A percentile compares a stretch with the other conserved stretches of the same genome.
These are phyloP conservation scores for Amaranthus tricolor DNA, from an alignment of 179 eudicot genomes.

Conservation along the genomic window DNA sequence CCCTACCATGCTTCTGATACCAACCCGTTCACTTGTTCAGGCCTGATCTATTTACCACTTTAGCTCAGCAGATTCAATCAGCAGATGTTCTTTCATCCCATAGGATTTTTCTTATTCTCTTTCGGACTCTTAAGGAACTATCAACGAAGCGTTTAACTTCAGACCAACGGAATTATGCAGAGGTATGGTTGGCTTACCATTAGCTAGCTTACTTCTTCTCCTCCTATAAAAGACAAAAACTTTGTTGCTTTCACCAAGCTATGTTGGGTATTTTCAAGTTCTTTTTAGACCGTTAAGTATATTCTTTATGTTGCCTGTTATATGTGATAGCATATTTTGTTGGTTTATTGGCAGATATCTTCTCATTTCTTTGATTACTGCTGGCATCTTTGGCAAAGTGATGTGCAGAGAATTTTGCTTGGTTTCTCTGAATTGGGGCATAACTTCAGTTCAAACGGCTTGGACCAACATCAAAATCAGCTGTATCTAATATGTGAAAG, in stretches of 20 bases:
- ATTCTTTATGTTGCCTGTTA: background rate
- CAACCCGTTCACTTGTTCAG: slow-evolving; percentile 43
- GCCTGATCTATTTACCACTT: slow-evolving; percentile 76
- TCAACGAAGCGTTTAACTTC: slow-evolving; percentile 87
- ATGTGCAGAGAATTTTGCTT: slow-evolving; percentile 66
- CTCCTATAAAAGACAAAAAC: background rate
- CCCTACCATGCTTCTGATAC: slow-evolving; percentile 3
- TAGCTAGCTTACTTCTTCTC: background rate
- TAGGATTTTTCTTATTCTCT: slow-evolving; percentile 88
- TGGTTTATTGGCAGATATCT: slow-evolving; percentile 71
- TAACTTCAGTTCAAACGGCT: slow-evolving; percentile 39
- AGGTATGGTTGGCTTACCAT: slow-evolving; percentile 45
- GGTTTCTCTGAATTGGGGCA: slow-evolving; percentile 65
- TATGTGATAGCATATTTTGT: background rate
- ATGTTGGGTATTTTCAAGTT: background rate
- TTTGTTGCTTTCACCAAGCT: background rate
- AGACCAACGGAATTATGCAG: slow-evolving; percentile 82
- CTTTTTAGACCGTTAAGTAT: background rate
- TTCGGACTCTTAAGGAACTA: slow-evolving; percentile 84
- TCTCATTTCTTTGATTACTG: slow-evolving; percentile 90
- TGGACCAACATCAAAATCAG: slow-evolving; percentile 58
- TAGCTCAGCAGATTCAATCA: slow-evolving; percentile 90
- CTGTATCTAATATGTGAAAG: slow-evolving; percentile 80
- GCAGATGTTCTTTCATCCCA: slow-evolving; percentile 84
- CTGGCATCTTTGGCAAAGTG: slow-evolving; percentile 98